phyloP scores from a whole-genome alignment of 495 filamentous ascomycete genomes.

The Bacidia gigantensis region DNA sequence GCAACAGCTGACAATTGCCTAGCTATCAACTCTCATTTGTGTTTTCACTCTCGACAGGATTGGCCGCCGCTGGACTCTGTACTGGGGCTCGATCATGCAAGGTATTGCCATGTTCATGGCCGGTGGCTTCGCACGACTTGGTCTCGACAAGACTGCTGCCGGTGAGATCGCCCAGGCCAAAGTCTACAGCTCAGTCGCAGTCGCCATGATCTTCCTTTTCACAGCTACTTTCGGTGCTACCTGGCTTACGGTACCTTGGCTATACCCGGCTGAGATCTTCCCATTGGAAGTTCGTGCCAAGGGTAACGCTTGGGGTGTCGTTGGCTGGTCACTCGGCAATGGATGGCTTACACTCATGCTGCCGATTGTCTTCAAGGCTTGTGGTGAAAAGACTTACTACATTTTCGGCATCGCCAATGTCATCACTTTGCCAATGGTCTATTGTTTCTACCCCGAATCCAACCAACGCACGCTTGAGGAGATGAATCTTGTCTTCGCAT shows the following conservation, averaged over 20 bases:
- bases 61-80: slow-evolving; percentile 44
- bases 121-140: slow-evolving; percentile 39
- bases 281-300: slow-evolving; percentile 53
- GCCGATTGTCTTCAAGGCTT: slow-evolving; percentile 47
- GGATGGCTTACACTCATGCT: slow-evolving; percentile 51
- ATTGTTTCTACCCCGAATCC: slow-evolving; percentile 55
- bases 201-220: slow-evolving; percentile 56
- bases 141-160: slow-evolving; percentile 30
- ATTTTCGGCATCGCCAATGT: slow-evolving; percentile 52
- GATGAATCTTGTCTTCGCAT: slow-evolving; percentile 54
- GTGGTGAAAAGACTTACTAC: slow-evolving; percentile 53
- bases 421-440: slow-evolving; percentile 50
- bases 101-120: slow-evolving; percentile 36
- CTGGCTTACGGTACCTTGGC: slow-evolving; percentile 59
- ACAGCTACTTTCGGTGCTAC: slow-evolving; percentile 57
- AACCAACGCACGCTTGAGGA: slow-evolving; percentile 57
- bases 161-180: slow-evolving; percentile 25
- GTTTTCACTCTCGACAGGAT: slow-evolving; percentile 45
- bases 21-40: slow-evolving; percentile 44
- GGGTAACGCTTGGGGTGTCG: slow-evolving; percentile 62
- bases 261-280: slow-evolving; percentile 62
- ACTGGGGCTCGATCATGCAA: slow-evolving; percentile 43
- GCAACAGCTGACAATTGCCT: background rate
- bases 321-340: slow-evolving; percentile 63
- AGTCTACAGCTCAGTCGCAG: slow-evolving; percentile 47